These are phyloP conservation scores for Nemania bipapillata DNA, from an alignment of 2,329 filamentous ascomycete genomes.

Conservation along the genomic window DNA sequence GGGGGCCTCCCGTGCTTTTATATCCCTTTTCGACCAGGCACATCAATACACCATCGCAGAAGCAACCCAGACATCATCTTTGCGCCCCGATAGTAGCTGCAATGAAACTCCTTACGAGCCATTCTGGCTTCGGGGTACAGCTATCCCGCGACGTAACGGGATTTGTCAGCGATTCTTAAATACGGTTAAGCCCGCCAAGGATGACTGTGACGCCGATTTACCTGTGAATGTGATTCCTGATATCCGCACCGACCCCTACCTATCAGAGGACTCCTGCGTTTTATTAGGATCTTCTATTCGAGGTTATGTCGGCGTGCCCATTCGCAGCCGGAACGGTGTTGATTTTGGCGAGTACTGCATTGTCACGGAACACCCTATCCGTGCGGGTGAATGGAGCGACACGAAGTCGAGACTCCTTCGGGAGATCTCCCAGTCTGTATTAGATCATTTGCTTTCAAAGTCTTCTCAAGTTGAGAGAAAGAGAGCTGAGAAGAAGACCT, in stretches of 20 bases:
- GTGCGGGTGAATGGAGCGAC: conserved; percentile 22
- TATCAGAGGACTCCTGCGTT: conserved; percentile 17
- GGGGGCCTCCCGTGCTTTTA: conserved; percentile 33
- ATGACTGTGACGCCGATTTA: conserved; percentile 2
- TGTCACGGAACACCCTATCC: conserved; percentile 31
- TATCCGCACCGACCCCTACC: conserved; percentile 20
- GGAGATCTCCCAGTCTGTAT: conserved; percentile 30
- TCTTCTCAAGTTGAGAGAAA: conserved; percentile 17
- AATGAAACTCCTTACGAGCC: not conserved
- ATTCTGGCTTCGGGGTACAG: conserved; percentile 34
- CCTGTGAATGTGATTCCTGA: conserved; percentile 31
- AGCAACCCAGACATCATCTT: conserved; percentile 25
- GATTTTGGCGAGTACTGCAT: conserved; percentile 33
- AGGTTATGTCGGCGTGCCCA: conserved; percentile 32
- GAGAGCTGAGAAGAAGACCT: conserved; percentile 31
- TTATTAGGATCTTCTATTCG: conserved; percentile 18
- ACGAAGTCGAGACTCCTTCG: conserved; percentile 23
- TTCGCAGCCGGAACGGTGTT: conserved; percentile 32
- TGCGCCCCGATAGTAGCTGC: not conserved
- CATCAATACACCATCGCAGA: conserved; percentile 33
- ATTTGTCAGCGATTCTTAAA: conserved; percentile 30
- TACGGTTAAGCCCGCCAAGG: conserved; percentile 2
- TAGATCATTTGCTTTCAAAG: conserved; percentile 30
- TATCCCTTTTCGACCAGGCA: conserved; percentile 33
- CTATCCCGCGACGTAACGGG: conserved; percentile 29